Conservation (phyloP, 1,139 yeast species). For the Pichia sp. region DNA sequence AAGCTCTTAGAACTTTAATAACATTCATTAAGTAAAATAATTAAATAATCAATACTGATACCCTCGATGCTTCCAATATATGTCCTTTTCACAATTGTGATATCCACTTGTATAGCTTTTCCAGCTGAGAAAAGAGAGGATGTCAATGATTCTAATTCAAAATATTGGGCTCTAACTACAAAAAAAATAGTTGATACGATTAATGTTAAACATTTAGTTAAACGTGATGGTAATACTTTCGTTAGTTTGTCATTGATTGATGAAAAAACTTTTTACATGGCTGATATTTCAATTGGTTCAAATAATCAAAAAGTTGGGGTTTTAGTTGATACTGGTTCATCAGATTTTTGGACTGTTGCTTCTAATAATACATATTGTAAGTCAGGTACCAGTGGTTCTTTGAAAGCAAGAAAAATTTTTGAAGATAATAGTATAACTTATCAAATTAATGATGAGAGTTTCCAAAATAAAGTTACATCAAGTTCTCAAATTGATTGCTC, state of each 20-base stretch:
- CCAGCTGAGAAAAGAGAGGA: background rate
- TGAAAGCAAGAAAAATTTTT: constrained; percentile 10
- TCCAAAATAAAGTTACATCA: constrained; percentile 1
- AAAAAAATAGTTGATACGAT: constrained; percentile 1
- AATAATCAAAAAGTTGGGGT: constrained; percentile 46
- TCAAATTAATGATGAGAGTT: background rate
- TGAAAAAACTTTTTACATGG: constrained; percentile 44
- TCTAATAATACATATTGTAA: constrained; percentile 28
- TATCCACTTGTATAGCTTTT: background rate
- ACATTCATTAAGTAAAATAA: background rate
- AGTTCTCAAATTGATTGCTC: constrained; percentile 31
- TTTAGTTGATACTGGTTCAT: constrained; percentile 61
- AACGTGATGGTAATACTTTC: constrained; percentile 33
- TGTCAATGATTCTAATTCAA: background rate
- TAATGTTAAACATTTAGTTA: constrained; percentile 18
- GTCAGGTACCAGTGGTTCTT: constrained; percentile 12
- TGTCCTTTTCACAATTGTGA: background rate
- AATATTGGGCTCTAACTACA: constrained; percentile 10
- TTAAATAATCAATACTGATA: background rate
- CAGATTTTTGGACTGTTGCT: constrained; percentile 57
- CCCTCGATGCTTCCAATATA: constrained; percentile 1
- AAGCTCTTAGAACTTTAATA: no score
- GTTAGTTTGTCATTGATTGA: constrained; percentile 39
- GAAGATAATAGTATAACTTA: background rate
- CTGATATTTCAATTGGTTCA: constrained; percentile 49